Conservation (phyloP, 345 rosid species). For the Kernera saxatilis region DNA sequence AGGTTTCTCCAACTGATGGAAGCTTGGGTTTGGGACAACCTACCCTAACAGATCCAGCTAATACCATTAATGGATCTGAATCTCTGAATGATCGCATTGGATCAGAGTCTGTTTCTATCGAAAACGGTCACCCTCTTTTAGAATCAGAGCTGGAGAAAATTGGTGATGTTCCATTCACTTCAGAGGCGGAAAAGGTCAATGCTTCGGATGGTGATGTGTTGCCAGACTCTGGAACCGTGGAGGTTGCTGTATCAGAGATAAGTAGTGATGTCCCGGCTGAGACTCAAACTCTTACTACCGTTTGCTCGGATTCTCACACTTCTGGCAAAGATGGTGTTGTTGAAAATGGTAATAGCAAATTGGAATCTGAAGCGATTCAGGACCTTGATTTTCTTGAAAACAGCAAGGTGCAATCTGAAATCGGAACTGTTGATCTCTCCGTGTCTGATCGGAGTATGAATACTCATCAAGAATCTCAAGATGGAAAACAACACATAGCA, state of each 20-base stretch:
- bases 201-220: conserved; percentile 15
- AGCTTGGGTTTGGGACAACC: conserved; percentile 11
- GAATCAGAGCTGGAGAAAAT: conserved; percentile 15
- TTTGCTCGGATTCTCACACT: conserved; percentile 12
- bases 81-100: conserved; percentile 5
- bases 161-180: background rate
- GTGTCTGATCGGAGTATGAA: conserved; percentile 15
- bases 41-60: conserved; percentile 15
- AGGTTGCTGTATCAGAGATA: conserved; percentile 16
- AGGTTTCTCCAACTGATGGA: conserved; percentile 15
- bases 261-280: conserved; percentile 7
- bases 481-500: conserved; percentile 19
- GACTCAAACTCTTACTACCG: background rate
- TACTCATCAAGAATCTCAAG: conserved; percentile 22
- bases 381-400: conserved; percentile 13
- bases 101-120: conserved; percentile 25
- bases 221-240: conserved; percentile 9
- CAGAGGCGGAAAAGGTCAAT: conserved; percentile 17
- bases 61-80: conserved; percentile 13
- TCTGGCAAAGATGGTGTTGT: conserved; percentile 6
- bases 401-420: conserved; percentile 27
- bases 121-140: conserved; percentile 5
- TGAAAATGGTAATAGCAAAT: conserved; percentile 17
- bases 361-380: conserved; percentile 16
- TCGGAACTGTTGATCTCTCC: conserved; percentile 18